A percentile compares a stretch with the other conserved stretches of the same genome.
These are phyloP conservation scores for Lactarius trivialis DNA, from an alignment of 768 basidiomycete genomes.

Conservation along the genomic window DNA sequence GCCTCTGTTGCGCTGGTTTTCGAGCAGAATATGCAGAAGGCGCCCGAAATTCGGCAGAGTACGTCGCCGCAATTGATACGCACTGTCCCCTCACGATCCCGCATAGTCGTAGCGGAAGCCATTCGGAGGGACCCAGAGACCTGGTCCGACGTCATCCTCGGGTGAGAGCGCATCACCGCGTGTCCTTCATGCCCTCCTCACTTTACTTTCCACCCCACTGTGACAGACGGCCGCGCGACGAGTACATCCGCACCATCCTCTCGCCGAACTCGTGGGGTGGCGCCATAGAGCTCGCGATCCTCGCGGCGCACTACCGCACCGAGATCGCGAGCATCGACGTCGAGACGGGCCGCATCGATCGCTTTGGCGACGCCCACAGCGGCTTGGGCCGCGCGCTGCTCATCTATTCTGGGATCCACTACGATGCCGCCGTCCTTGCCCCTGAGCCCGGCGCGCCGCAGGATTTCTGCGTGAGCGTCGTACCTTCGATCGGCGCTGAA, in stretches of 20 bases:
- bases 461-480: constrained; percentile 81
- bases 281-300: constrained; percentile 86
- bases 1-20: constrained; percentile 81
- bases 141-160: constrained; percentile 83
- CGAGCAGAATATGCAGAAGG: constrained; percentile 71
- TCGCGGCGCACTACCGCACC: constrained; percentile 72
- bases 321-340: constrained; percentile 91
- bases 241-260: constrained; percentile 78
- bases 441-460: constrained; percentile 67
- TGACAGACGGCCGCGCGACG: constrained; percentile 46
- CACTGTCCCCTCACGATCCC: not conserved
- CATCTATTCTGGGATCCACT: constrained; percentile 96
- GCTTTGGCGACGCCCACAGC: constrained; percentile 50
- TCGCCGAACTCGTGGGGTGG: constrained; percentile 88
- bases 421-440: constrained; percentile 83
- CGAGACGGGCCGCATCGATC: constrained; percentile 85
- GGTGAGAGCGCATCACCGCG: constrained; percentile 39
- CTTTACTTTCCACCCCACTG: not conserved
- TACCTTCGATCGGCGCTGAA: constrained; percentile 48
- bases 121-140: constrained; percentile 65
- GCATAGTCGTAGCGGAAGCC: constrained; percentile 72
- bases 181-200: not conserved
- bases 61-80: constrained; percentile 23
- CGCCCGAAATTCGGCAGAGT: constrained; percentile 69
- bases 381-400: constrained; percentile 46